phyloP scores from a whole-genome alignment of 176 grass and related monocot genomes.

The Carex kokanica region DNA sequence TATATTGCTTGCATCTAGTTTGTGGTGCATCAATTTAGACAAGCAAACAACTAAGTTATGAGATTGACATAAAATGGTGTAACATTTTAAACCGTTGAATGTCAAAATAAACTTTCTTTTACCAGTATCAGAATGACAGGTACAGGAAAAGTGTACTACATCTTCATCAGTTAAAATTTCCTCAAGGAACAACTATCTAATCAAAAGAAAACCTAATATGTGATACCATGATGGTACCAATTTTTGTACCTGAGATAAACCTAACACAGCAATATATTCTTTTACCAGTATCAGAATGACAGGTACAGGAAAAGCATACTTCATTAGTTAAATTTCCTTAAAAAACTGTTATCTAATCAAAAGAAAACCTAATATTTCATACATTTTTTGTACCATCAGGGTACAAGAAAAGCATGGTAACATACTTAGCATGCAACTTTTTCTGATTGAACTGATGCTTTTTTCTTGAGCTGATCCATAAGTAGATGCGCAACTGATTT shows the following conservation, averaged over 20 bases:
- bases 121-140: not conserved
- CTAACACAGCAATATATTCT: not conserved
- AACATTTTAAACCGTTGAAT: no score
- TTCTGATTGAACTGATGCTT: conserved; percentile 22
- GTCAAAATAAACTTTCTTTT: no score
- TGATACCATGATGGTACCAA: not conserved
- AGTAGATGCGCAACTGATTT: conserved; percentile 80
- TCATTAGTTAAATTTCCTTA: not conserved
- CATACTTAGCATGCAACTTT: not conserved
- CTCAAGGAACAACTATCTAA: not conserved
- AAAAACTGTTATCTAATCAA: not conserved
- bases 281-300: not conserved
- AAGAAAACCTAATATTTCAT: conserved; percentile 8
- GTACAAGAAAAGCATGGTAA: not conserved
- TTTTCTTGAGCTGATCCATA: conserved; percentile 69
- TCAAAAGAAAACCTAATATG: not conserved
- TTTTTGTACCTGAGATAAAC: not conserved
- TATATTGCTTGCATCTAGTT: no score
- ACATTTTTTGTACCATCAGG: not conserved
- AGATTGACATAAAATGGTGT: no score
- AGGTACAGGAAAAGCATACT: not conserved
- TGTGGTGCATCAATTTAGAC: no score
- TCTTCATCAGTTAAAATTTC: no score
- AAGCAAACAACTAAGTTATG: no score
- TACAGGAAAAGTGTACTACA: not conserved